Evolutionary conservation across 2,329 filamentous ascomycete species (phyloP), one percentile per base, ranked within the genome.

Genomic region (Clonostachys sp.): DNA sequence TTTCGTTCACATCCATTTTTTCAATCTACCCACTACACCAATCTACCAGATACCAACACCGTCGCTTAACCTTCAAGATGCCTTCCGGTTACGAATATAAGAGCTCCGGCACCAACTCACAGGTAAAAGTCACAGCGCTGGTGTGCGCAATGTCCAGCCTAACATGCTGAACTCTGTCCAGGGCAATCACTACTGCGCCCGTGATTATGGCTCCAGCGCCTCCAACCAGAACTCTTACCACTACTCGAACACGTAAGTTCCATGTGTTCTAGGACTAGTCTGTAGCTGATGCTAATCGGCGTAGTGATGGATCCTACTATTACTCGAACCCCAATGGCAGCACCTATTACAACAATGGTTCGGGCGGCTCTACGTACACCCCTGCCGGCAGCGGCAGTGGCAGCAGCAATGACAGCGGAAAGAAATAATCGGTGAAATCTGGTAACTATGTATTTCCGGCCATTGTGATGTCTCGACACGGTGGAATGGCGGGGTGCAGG

Each of bases 281-380:
- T 30, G 33, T 3, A 5, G 16, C 3, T 7, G 12, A 20, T 48
- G 2, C 45, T 38, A 7, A 8, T n/a, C 13, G 13, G 9, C 18
- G 6, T 45, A 80, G 76, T 18, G 59, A 87, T 55, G 83, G 84
- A 36, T 86, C 82, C 2, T 89, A 89, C 73, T 87, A 89, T 70
- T 89, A 88, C 67, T 79, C 76, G 60, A 89, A 88, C 67, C 66
- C 82, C 42, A 77, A 86, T 52, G 82, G 83, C 13, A 86, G 79
- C 58, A 84, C 79, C 38, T 89, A 89, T 68, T 68, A 87, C 73
- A 85, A 86, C 64, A 64, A 73, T 54, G 82, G 83, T 41, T 60
- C 61, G 12, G 84, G 84, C 6, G 58, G 65, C 44, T 77, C 80
- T 20, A 81, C 66, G 16, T 89, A 88, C 65, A 88, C 79, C 16